A percentile compares a stretch with the other conserved stretches of the same genome.
Conservation (phyloP, 352 stramenopile genomes). For the Globisporangium nodosum region DNA sequence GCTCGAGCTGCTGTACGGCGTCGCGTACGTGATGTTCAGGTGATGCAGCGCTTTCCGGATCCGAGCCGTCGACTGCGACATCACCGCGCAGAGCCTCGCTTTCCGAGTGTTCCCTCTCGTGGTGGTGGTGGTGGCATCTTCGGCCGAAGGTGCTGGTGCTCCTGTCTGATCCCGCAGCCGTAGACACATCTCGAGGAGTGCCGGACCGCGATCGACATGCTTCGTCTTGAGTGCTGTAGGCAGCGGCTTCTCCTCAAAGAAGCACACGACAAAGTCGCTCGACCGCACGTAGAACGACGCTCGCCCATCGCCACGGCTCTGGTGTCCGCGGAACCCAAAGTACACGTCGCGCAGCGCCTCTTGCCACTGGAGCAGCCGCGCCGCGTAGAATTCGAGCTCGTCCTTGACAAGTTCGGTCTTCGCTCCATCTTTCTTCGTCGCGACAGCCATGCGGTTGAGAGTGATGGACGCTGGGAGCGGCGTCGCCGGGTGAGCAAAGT, state of each 20-base stretch:
- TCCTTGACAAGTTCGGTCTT: slow-evolving; percentile 35
- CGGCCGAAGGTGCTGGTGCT: neutral
- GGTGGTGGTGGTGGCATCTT: neutral
- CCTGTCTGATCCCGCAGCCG: slow-evolving; percentile 13
- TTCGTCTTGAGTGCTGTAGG: neutral
- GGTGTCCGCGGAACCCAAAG: slow-evolving; percentile 38
- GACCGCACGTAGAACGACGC: slow-evolving; percentile 52
- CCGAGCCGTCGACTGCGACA: slow-evolving; percentile 62
- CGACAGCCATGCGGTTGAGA: slow-evolving; percentile 26
- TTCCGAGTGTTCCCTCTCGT: neutral
- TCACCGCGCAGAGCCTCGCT: slow-evolving; percentile 37
- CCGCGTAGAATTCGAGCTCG: slow-evolving; percentile 54
- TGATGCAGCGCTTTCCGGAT: slow-evolving; percentile 60
- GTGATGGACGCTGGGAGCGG: slow-evolving; percentile 45
- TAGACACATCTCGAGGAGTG: slow-evolving; percentile 33
- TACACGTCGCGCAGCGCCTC: slow-evolving; percentile 65
- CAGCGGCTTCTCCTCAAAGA: slow-evolving; percentile 23
- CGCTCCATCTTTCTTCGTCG: slow-evolving; percentile 18
- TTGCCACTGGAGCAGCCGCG: slow-evolving; percentile 58
- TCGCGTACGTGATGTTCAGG: slow-evolving; percentile 48
- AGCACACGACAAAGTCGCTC: slow-evolving; percentile 58
- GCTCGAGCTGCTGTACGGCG: slow-evolving; percentile 47
- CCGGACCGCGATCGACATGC: neutral
- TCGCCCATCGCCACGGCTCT: neutral
- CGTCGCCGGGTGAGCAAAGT: slow-evolving; percentile 59